Conservation (phyloP, 805 yeast species). For the Ogataea saltuana region DNA sequence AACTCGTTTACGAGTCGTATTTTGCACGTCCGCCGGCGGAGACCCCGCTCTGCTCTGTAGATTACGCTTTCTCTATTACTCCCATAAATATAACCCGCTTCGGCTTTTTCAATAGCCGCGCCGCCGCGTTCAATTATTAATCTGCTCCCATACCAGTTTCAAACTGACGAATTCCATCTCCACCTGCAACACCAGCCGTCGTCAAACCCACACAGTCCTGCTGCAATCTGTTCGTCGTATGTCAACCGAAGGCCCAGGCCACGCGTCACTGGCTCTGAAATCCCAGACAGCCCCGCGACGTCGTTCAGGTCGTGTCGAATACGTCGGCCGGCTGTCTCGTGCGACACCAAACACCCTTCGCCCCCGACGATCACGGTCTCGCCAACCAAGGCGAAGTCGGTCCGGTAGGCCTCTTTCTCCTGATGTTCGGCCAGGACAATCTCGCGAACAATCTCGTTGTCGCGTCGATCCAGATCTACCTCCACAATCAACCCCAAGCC, state of each 20-base stretch:
- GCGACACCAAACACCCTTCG: neutral
- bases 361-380: constrained; percentile 11
- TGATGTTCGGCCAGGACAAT: constrained; percentile 1
- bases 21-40: too few relatives aligned
- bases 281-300: too few relatives aligned
- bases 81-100: too few relatives aligned
- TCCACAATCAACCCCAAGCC: constrained; percentile 14
- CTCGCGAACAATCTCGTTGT: constrained; percentile 16
- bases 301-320: neutral
- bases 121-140: too few relatives aligned
- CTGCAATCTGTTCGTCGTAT: too few relatives aligned
- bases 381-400: constrained; percentile 14
- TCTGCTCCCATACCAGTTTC: neutral
- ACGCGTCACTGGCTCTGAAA: too few relatives aligned
- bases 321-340: neutral
- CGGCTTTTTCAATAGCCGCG: too few relatives aligned
- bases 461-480: constrained; percentile 12
- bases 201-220: constrained; percentile 4
- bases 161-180: too few relatives aligned
- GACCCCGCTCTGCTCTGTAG: too few relatives aligned
- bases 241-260: too few relatives aligned
- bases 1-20: too few relatives aligned
- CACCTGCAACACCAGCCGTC: constrained; percentile 7
- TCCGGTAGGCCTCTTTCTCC: constrained; percentile 11
- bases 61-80: too few relatives aligned